These are phyloP conservation scores for Austropuccinia psidii DNA, from an alignment of 1,284 basidiomycete species.

Conservation along the genomic window DNA sequence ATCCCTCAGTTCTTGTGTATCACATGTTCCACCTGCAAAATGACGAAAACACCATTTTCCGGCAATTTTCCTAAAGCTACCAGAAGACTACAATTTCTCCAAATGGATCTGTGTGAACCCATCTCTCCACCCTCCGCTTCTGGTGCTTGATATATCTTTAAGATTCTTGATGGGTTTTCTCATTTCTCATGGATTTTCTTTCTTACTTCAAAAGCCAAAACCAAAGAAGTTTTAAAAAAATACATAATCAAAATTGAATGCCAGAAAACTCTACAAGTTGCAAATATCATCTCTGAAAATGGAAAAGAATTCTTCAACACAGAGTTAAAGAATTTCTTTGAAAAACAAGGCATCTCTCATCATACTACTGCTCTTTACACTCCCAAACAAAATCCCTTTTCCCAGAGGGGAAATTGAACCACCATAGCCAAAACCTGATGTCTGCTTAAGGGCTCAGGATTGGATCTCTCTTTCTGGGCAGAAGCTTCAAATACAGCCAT, in stretches of 20 bases:
- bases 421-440: constrained; percentile 42
- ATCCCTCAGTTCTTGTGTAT: not conserved
- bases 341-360: not conserved
- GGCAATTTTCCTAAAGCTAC: constrained; percentile 1
- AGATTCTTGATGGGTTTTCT: constrained; percentile 1
- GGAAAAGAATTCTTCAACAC: not conserved
- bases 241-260: not conserved
- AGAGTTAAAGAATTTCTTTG: not conserved
- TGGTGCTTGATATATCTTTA: not conserved
- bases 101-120: not conserved
- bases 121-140: not conserved
- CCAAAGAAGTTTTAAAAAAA: not conserved
- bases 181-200: constrained; percentile 8
- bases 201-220: not conserved
- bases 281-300: not conserved
- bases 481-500: too few relatives aligned
- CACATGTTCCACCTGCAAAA: not conserved
- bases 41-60: not conserved
- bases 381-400: constrained; percentile 45
- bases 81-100: not conserved
- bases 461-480: constrained; percentile 46
- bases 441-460: constrained; percentile 42
- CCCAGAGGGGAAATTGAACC: constrained; percentile 45
- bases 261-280: not conserved
- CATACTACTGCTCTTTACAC: constrained; percentile 5